Conservation (phyloP, 352 stramenopile genomes). For the Phytopythium delawarense region DNA sequence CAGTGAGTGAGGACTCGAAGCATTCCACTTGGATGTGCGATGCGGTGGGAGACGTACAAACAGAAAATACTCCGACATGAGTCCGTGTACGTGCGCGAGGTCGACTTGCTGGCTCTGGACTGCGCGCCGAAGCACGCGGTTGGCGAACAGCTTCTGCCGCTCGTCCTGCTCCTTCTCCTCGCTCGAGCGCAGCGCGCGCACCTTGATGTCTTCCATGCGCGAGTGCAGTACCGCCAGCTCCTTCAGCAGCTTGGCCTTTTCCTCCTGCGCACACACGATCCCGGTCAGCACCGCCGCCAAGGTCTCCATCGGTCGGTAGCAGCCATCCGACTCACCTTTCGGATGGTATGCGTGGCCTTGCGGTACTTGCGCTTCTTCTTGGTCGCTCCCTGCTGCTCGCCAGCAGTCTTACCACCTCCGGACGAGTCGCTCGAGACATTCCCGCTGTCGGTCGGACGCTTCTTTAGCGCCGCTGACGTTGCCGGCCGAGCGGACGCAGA, state of each 20-base stretch:
- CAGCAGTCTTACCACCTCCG: neutral
- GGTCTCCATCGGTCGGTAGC: too few species aligned
- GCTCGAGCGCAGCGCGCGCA: conserved; percentile 12
- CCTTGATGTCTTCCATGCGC: conserved; percentile 30
- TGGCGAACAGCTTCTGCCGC: conserved; percentile 5
- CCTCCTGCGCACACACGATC: conserved; percentile 10
- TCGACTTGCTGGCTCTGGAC: conserved; percentile 15
- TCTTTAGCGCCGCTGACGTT: neutral
- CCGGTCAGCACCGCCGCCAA: too few species aligned
- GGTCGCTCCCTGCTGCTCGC: neutral
- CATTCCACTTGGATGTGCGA: neutral
- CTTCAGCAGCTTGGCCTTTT: conserved; percentile 21
- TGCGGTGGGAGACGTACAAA: conserved; percentile 14
- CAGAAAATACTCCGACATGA: conserved; percentile 7
- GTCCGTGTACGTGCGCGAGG: neutral
- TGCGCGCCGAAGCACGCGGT: conserved; percentile 19
- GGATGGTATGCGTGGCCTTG: conserved; percentile 28
- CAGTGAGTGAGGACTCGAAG: neutral
- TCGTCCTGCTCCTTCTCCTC: conserved; percentile 7
- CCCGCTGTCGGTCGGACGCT: neutral
- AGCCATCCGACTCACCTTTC: conserved; percentile 9
- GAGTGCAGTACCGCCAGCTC: conserved; percentile 28
- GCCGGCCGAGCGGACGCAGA: neutral
- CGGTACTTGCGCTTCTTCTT: conserved; percentile 18
- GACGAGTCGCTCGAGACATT: conserved; percentile 4